These are phyloP conservation scores for Saccharum hybrid DNA, from an alignment of 202 grass and related monocot genomes.

Conservation along the genomic window DNA sequence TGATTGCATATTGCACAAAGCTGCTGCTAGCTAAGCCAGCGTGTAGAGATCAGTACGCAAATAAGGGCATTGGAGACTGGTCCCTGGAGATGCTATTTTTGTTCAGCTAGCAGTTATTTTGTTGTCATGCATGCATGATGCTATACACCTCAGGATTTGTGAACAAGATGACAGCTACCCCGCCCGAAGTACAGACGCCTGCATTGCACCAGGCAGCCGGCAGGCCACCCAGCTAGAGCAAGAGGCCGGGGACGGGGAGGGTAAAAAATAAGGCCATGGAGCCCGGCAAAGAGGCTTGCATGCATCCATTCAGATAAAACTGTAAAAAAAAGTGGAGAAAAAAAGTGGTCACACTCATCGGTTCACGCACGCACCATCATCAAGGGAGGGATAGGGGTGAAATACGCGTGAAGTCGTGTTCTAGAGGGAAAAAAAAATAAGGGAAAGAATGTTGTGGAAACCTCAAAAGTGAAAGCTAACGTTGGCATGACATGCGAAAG, in stretches of 20 bases:
- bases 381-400: background rate
- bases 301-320: conserved; percentile 23
- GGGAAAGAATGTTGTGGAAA: conserved; percentile 44
- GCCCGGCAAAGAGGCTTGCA: background rate
- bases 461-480: conserved; percentile 47
- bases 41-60: background rate
- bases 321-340: conserved; percentile 37
- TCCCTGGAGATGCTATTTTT: conserved; percentile 39
- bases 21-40: background rate
- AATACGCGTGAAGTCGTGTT: no score
- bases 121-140: background rate
- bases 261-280: background rate
- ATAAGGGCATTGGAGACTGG: background rate
- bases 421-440: background rate
- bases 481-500: conserved; percentile 47
- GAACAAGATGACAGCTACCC: conserved; percentile 27
- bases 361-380: conserved; percentile 20
- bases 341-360: background rate
- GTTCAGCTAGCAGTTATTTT: conserved; percentile 21
- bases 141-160: conserved; percentile 11
- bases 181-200: conserved; percentile 46
- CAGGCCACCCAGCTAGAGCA: background rate
- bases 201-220: conserved; percentile 35
- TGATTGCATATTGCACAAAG: background rate
- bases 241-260: background rate